phyloP scores from a whole-genome alignment of 164 flowering plant genomes.

The Stephania cephalantha region DNA sequence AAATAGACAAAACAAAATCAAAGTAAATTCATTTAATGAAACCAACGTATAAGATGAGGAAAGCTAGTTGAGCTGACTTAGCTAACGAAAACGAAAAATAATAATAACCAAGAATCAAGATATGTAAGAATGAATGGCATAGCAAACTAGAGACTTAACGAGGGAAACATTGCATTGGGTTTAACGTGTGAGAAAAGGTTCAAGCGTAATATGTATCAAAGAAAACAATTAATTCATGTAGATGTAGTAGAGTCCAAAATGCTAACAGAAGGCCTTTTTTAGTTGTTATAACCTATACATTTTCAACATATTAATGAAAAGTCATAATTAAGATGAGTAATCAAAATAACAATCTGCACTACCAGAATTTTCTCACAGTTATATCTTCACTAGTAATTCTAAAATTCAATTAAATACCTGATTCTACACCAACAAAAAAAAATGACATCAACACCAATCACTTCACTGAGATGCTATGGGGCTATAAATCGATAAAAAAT shows the following conservation, averaged over 20 bases:
- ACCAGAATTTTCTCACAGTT: not conserved
- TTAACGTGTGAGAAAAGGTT: not conserved
- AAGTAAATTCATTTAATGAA: not conserved
- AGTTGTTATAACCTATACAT: not conserved
- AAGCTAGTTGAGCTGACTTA: not conserved
- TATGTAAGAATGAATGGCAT: not conserved
- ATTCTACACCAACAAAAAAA: not conserved
- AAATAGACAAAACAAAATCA: not conserved
- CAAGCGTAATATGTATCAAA: not conserved
- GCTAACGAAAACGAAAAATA: not conserved
- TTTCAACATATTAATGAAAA: not conserved
- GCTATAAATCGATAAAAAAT: not conserved
- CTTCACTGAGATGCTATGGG: not conserved
- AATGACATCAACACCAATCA: not conserved
- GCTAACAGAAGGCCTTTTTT: not conserved
- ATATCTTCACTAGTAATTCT: not conserved
- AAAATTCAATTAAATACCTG: not conserved
- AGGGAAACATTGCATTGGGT: not conserved
- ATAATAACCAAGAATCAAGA: not conserved
- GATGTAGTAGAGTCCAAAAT: not conserved
- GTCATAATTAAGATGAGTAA: not conserved
- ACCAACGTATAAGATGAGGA: not conserved
- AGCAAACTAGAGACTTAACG: not conserved
- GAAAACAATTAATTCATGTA: not conserved
- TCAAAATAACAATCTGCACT: not conserved